Evolutionary conservation across 345 rosid species (phyloP), one percentile per base, ranked within the genome.

Genomic region (Salix dunnii): DNA sequence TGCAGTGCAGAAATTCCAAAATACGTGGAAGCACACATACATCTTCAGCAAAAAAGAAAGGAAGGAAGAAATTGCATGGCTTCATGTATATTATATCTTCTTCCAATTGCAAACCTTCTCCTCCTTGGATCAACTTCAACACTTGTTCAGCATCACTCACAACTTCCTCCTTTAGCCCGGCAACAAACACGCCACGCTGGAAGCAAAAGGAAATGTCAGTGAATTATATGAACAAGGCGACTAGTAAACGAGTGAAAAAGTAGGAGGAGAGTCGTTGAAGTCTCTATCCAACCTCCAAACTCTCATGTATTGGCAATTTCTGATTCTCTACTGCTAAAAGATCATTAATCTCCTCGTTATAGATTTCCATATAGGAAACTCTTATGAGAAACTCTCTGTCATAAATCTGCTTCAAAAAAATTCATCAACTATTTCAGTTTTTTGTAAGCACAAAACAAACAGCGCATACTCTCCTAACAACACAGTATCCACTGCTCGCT

Each of bases 291-390:
- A 95, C 98, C 93, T 95, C 98, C 84, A 91, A 88, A 80, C 93
- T 91, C 88, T 93, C 99, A 78, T 96, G 98, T 73, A 96, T 89
- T 68, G 87, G 94, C 82, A 96, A 78, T 77, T 91, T 96, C 77
- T 92, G 98, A 64, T 90, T 92, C 84, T 90, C 96, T 46, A 89
- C 91, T 0, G 87, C 84, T 30, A 96, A 85, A 77, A 93, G 97
- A 76, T 96, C 98, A 72, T 90, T 93, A 73, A 96, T 93, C 81
- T 96, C 98, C 80, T 96, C 98, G 4, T 93, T 92, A 74, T 93
- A 96, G 76, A 96, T 93, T 77, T 96, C 98, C 98, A 96, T 91
- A 80, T 96, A 96, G 7, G 98, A 96, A 81, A 96, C 94, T 55
- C 94, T 89, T 25, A 96, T 89, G 42, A 96, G 89, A 88, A 93